phyloP scores from a whole-genome alignment of 108 stramenopile genomes.

The Fragilaria radians region DNA sequence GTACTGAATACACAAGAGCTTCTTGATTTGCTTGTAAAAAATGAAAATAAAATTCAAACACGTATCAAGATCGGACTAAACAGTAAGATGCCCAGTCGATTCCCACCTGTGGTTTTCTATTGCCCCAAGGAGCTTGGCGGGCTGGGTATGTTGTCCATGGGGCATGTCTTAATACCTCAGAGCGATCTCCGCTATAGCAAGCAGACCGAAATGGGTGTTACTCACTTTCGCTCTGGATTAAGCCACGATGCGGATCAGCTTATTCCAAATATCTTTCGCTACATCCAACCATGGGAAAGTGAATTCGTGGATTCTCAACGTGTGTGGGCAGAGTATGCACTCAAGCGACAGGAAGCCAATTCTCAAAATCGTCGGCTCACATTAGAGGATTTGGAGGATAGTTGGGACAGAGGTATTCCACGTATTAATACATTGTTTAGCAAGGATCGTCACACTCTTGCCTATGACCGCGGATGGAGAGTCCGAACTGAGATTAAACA shows the following conservation, averaged over 20 bases:
- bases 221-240: constrained; percentile 97
- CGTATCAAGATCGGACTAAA: constrained; percentile 99
- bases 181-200: constrained; percentile 98
- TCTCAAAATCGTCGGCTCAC: constrained; percentile 98
- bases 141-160: constrained; percentile 99
- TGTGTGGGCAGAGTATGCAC: constrained; percentile 99
- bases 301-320: constrained; percentile 99
- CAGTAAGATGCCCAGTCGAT: constrained; percentile 97
- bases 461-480: constrained; percentile 99
- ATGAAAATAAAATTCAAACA: constrained; percentile 99
- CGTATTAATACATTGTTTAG: constrained; percentile 99
- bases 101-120: constrained; percentile 89
- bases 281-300: constrained; percentile 98
- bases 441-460: constrained; percentile 94
- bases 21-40: constrained; percentile 95
- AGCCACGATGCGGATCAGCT: constrained; percentile 98
- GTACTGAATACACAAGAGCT: constrained; percentile 98
- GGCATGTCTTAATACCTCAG: constrained; percentile 98
- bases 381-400: constrained; percentile 99
- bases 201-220: constrained; percentile 97
- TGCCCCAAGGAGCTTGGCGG: constrained; percentile 98
- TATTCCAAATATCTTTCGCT: constrained; percentile 98
- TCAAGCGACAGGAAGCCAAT: constrained; percentile 99
- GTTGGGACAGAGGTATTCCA: constrained; percentile 98
- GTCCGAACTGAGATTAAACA: constrained; percentile 96